These are phyloP conservation scores for Dactylellina leptospora DNA, from an alignment of 2,329 filamentous ascomycete species.

Conservation along the genomic window DNA sequence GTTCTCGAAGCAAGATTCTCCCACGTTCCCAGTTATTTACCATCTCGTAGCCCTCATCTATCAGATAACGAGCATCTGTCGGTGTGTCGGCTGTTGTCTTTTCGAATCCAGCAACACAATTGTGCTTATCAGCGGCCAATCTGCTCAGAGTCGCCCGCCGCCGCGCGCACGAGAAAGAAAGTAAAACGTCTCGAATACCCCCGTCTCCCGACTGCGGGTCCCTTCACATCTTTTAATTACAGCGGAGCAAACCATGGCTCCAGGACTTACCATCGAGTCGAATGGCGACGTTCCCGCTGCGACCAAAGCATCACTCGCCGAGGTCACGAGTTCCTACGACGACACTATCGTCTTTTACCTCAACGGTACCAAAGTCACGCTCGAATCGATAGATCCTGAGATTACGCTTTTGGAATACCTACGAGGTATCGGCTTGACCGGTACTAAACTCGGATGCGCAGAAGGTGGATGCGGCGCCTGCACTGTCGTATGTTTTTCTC, in stretches of 20 bases:
- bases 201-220: background rate
- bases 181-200: no score
- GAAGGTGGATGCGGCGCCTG: constrained; percentile 97
- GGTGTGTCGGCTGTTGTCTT: constrained; percentile 27
- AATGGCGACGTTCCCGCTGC: constrained; percentile 62
- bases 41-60: constrained; percentile 2
- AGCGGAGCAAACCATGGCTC: constrained; percentile 64
- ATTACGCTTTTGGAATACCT: constrained; percentile 92
- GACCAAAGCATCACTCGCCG: constrained; percentile 64
- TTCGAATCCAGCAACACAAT: constrained; percentile 31
- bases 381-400: constrained; percentile 86
- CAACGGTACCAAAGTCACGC: constrained; percentile 86
- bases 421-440: constrained; percentile 88
- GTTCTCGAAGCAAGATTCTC: no score
- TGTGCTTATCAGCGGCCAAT: constrained; percentile 30
- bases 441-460: constrained; percentile 94
- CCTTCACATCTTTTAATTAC: background rate
- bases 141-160: constrained; percentile 2
- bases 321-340: constrained; percentile 79
- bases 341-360: constrained; percentile 92
- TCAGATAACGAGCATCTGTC: background rate
- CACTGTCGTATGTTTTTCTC: constrained; percentile 72
- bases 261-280: constrained; percentile 65
- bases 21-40: background rate
- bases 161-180: no score